phyloP scores from a whole-genome alignment of 2,329 filamentous ascomycete species.

The Septoria linicola region DNA sequence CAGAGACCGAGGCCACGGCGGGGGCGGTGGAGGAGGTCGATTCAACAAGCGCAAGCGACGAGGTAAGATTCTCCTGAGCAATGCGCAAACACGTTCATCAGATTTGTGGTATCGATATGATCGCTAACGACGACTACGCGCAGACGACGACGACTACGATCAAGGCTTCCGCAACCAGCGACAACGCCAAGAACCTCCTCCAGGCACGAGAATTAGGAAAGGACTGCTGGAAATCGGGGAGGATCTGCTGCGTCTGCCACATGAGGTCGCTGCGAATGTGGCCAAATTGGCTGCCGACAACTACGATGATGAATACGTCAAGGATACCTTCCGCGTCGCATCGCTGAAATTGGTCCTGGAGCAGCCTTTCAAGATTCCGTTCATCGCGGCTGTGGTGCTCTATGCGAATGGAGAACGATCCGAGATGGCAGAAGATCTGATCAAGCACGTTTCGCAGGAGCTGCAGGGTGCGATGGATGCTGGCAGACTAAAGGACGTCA shows the following conservation, averaged over 20 bases:
- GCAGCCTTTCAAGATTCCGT: slow-evolving; percentile 97
- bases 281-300: slow-evolving; percentile 77
- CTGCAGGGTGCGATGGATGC: slow-evolving; percentile 66
- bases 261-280: slow-evolving; percentile 74
- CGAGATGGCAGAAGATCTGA: slow-evolving; percentile 69
- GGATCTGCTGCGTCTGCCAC: slow-evolving; percentile 72
- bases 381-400: slow-evolving; percentile 79
- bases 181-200: slow-evolving; percentile 65
- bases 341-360: slow-evolving; percentile 77
- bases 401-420: slow-evolving; percentile 75
- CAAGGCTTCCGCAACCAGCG: slow-evolving; percentile 70
- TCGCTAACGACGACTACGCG: slow-evolving; percentile 1
- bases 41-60: slow-evolving; percentile 70
- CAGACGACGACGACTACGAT: slow-evolving; percentile 77
- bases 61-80: slow-evolving; percentile 55
- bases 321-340: slow-evolving; percentile 69
- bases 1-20: slow-evolving; percentile 22
- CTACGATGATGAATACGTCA: slow-evolving; percentile 79
- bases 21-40: slow-evolving; percentile 42
- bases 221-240: slow-evolving; percentile 80
- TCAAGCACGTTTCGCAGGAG: slow-evolving; percentile 61
- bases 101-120: slow-evolving; percentile 1
- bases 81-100: background rate
- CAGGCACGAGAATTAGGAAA: slow-evolving; percentile 68
- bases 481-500: slow-evolving; percentile 86